phyloP scores from a whole-genome alignment of 2,329 filamentous ascomycete species.

The Xylariaceae sp. region DNA sequence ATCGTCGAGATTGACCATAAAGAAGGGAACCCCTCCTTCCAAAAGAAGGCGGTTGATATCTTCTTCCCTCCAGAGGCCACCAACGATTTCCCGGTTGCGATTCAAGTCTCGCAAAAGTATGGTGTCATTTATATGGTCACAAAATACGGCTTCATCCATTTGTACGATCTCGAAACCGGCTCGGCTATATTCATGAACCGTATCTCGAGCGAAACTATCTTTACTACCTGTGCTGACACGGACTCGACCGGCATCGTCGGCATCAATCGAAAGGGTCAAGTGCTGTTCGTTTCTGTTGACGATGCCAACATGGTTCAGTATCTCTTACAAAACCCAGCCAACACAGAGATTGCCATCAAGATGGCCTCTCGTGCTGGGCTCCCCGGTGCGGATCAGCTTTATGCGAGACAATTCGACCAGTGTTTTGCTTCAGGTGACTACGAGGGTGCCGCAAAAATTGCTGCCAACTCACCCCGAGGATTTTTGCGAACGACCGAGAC shows the following conservation, averaged over 20 bases:
- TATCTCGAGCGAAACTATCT: constrained; percentile 98
- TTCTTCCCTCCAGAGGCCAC: constrained; percentile 96
- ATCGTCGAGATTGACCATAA: constrained; percentile 97
- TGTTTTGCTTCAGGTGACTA: constrained; percentile 82
- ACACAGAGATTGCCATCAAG: constrained; percentile 92
- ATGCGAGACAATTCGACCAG: constrained; percentile 90
- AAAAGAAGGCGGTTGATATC: constrained; percentile 96
- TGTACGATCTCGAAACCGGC: constrained; percentile 96
- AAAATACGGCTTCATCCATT: constrained; percentile 98
- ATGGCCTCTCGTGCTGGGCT: constrained; percentile 92
- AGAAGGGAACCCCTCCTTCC: constrained; percentile 84
- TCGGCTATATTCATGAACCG: constrained; percentile 99
- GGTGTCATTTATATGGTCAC: constrained; percentile 97
- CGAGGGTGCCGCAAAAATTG: constrained; percentile 89
- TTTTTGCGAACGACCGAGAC: constrained; percentile 94
- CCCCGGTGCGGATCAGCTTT: constrained; percentile 91
- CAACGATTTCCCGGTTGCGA: constrained; percentile 97
- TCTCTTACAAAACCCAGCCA: constrained; percentile 93
- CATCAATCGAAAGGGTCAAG: constrained; percentile 97
- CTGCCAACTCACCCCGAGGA: constrained; percentile 92
- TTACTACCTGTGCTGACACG: constrained; percentile 85
- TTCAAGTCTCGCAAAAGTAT: constrained; percentile 97
- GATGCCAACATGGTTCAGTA: constrained; percentile 92
- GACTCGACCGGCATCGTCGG: constrained; percentile 88
- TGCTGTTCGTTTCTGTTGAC: constrained; percentile 91